Conservation (phyloP, 441 rosid species). For the Euphorbia schlechtendalii region DNA sequence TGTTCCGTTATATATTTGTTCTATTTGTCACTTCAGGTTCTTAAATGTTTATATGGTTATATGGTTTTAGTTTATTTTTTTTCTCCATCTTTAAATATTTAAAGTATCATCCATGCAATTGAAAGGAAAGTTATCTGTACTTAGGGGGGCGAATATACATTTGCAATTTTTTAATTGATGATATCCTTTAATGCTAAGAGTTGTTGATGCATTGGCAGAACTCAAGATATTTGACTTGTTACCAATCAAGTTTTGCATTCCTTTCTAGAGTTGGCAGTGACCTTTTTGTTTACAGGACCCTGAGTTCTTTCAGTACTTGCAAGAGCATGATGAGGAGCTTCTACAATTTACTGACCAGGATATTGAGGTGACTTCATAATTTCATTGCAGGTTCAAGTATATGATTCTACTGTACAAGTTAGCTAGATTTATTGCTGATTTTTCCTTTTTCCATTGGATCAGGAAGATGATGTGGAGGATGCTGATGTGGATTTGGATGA, state of each 20-base stretch:
- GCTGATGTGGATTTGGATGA: slow-evolving; percentile 30
- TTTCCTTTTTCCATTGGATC: slow-evolving; percentile 18
- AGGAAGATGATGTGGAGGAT: slow-evolving; percentile 64
- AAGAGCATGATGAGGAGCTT: slow-evolving; percentile 67
- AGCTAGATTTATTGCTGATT: neutral
- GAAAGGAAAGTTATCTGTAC: neutral
- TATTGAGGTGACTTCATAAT: slow-evolving; percentile 37
- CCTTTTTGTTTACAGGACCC: slow-evolving; percentile 28
- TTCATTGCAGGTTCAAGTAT: neutral
- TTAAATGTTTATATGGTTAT: neutral
- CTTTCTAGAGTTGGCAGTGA: neutral
- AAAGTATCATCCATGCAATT: neutral
- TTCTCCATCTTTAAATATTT: neutral
- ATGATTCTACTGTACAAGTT: slow-evolving; percentile 6
- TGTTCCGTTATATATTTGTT: neutral
- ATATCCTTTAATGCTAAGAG: neutral
- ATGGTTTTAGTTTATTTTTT: neutral
- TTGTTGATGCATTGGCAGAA: neutral
- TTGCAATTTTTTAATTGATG: neutral
- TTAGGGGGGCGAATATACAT: neutral
- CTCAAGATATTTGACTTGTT: neutral
- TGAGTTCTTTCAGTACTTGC: slow-evolving; percentile 69
- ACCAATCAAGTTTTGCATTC: neutral
- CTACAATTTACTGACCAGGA: slow-evolving; percentile 71
- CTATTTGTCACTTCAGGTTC: neutral